Evolutionary conservation across 2,329 filamentous ascomycete species (phyloP), one percentile per base, ranked within the genome.

Genomic region (Apiospora sp.): DNA sequence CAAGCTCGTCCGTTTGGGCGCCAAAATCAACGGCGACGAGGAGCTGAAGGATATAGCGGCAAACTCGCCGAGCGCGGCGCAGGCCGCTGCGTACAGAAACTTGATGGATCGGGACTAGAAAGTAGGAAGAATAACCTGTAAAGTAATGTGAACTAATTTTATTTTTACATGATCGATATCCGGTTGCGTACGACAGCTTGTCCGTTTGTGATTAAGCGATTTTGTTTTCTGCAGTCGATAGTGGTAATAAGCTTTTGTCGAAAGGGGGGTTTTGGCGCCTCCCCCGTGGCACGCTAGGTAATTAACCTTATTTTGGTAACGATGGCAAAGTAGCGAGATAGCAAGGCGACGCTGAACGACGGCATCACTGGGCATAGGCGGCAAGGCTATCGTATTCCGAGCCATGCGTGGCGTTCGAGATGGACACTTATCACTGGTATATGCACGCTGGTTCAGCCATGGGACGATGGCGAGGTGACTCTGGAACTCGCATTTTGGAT

Each of bases 1-100:
- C 37, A 72, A 69, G 67, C 67, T 72, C 44, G 46, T 72, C 2
- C 68, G 68, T 22, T 34, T 64, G 34, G 30, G 19, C 5, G 8
- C 34, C 19, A 41, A 41, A 16, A 12, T 41, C 3, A 64, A 64
- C 6, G 58, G 58, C 4, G 1, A 41, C 3, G 58, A 41, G 58
- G n/a, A 4, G 34, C 58, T 64, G 30, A 4, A 41, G 10, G 34
- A 37, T 2, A 64, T 64, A 22, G 34, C 34, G 8, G 4, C 19
- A 34, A 41, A 10, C 58, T 64, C 58, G 34, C 58, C 34, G 10
- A 64, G 58, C 22, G 34, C 30, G 34, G 58, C 19, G 34, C 58
- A 64, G 19, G 34, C 22, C 22, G 58, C 58, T 64, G 58, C 58
- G 19, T 41, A 64, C 10, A 64, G 22, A 14, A 64, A n/a, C 8